These are phyloP conservation scores for Amyloporia xantha DNA, from an alignment of 768 basidiomycete species.

Conservation along the genomic window DNA sequence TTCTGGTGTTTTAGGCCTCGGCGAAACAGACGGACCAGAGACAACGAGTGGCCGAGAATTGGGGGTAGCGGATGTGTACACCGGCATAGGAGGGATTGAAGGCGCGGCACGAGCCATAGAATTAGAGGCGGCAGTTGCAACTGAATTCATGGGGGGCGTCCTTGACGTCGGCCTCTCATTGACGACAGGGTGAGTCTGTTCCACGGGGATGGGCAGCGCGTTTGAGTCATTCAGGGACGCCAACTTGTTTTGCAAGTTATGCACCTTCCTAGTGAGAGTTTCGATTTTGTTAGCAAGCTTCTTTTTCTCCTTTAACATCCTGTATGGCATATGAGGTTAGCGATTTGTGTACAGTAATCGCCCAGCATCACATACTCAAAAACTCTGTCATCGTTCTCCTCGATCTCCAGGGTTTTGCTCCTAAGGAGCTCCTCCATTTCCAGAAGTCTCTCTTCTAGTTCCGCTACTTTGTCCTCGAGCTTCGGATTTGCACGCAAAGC, in stretches of 20 bases:
- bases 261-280: constrained; percentile 63
- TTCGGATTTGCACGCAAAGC: constrained; percentile 47
- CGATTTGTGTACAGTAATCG: not conserved
- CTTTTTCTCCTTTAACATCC: constrained; percentile 77
- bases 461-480: constrained; percentile 46
- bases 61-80: constrained; percentile 32
- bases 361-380: constrained; percentile 60
- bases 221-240: constrained; percentile 32
- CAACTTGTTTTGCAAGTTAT: constrained; percentile 63
- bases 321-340: constrained; percentile 20
- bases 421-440: constrained; percentile 73
- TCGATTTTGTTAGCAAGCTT: constrained; percentile 67
- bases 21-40: constrained; percentile 15
- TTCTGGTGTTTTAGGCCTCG: constrained; percentile 27
- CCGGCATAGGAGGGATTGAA: constrained; percentile 12
- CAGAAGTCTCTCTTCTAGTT: constrained; percentile 61
- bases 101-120: not conserved
- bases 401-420: constrained; percentile 69
- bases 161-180: too few relatives aligned
- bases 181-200: too few relatives aligned
- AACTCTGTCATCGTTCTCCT: constrained; percentile 76
- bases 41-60: constrained; percentile 43
- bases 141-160: too few relatives aligned
- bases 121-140: too few relatives aligned
- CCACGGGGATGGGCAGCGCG: too few relatives aligned